These are phyloP conservation scores for Trapa bicornis DNA, from an alignment of 345 rosid genomes.

Conservation along the genomic window DNA sequence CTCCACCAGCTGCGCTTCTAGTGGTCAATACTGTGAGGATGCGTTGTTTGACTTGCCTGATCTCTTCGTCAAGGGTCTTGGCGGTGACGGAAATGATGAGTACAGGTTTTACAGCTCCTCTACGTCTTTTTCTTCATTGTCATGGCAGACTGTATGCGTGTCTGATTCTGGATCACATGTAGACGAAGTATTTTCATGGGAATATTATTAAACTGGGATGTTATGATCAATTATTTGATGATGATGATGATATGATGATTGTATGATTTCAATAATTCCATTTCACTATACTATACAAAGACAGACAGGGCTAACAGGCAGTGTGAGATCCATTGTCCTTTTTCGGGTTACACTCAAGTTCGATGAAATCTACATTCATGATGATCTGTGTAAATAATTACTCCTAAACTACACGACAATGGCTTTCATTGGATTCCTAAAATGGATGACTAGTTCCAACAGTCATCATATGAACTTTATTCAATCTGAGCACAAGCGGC, in stretches of 20 bases:
- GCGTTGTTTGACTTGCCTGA: conserved; percentile 86
- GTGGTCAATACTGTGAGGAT: conserved; percentile 25
- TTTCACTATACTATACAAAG: too few species aligned
- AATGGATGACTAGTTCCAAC: too few species aligned
- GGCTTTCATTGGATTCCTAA: too few species aligned
- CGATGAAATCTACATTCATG: too few species aligned
- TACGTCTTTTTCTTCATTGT: conserved; percentile 19
- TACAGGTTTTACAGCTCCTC: conserved; percentile 19
- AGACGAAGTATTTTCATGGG: conserved; percentile 54
- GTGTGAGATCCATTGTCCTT: too few species aligned
- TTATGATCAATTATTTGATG: background rate
- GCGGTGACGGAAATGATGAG: conserved; percentile 15
- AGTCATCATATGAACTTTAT: too few species aligned
- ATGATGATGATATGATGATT: background rate
- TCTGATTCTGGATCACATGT: conserved; percentile 48
- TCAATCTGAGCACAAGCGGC: too few species aligned
- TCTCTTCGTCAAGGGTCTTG: conserved; percentile 19
- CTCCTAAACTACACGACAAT: too few species aligned
- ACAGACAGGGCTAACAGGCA: too few species aligned
- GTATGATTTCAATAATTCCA: too few species aligned
- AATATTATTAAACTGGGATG: conserved; percentile 11
- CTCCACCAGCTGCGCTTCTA: conserved; percentile 21
- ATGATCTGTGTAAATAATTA: too few species aligned
- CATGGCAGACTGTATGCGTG: conserved; percentile 57
- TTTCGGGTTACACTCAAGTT: too few species aligned